Evolutionary conservation across 2,329 filamentous ascomycete genomes (phyloP).

Genomic region (Paecilomyces formosus): DNA sequence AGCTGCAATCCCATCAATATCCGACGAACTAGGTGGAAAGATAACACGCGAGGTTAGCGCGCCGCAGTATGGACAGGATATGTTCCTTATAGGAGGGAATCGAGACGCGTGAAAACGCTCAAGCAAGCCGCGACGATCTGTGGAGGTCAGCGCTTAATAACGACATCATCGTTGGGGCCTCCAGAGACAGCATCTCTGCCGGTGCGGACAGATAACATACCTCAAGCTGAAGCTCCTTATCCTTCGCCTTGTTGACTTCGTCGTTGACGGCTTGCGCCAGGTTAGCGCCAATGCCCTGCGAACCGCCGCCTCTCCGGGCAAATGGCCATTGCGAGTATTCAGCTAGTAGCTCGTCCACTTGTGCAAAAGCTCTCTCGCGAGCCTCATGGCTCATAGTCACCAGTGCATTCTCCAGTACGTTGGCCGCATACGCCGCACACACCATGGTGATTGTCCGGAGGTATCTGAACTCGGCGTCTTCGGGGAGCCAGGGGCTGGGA

Average conservation of each 20-base stretch:
- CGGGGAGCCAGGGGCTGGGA: constrained; percentile 79
- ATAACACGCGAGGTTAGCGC: neutral
- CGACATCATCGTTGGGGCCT: neutral
- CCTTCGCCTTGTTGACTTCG: constrained; percentile 78
- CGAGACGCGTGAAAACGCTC: constrained; percentile 94
- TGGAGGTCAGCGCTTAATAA: constrained; percentile 5
- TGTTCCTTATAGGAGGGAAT: constrained; percentile 69
- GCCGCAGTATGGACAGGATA: neutral
- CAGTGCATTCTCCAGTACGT: constrained; percentile 96
- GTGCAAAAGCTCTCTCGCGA: constrained; percentile 86
- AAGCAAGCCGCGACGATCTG: constrained; percentile 85
- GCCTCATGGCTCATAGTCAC: constrained; percentile 90
- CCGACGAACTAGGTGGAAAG: constrained; percentile 3
- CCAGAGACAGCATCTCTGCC: neutral
- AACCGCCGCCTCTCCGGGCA: constrained; percentile 66
- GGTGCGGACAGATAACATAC: constrained; percentile 43
- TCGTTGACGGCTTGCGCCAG: constrained; percentile 79
- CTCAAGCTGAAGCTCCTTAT: constrained; percentile 94
- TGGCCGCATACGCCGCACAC: constrained; percentile 94
- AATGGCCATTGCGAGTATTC: constrained; percentile 99
- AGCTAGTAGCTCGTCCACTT: constrained; percentile 90
- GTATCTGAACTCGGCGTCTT: constrained; percentile 90
- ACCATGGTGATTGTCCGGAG: constrained; percentile 91
- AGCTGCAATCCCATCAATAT: constrained; percentile 5
- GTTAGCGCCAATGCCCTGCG: constrained; percentile 84